Percentiles rank a stretch among this genome's conserved stretches.
Conservation (phyloP, 2,329 filamentous ascomycete genomes). For the Monilinia polystroma region DNA sequence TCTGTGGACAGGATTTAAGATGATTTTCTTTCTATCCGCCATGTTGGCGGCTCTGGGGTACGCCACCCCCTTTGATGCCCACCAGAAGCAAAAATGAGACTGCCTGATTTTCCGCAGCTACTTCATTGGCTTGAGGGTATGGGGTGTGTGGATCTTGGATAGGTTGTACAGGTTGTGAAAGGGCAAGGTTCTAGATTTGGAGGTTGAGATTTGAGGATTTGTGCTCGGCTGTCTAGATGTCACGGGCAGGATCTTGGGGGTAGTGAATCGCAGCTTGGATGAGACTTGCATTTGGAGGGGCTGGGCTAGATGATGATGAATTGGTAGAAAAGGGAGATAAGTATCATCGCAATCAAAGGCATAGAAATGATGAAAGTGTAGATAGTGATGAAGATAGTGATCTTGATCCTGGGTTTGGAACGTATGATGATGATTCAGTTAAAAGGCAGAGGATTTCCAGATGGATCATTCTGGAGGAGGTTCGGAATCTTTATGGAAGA, state of each 20-base stretch:
- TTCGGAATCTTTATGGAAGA: neutral
- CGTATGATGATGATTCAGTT: conserved; percentile 10
- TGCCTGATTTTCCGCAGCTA: too few species aligned
- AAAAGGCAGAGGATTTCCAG: neutral
- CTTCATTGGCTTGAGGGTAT: too few species aligned
- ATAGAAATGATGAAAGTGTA: neutral
- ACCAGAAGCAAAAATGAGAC: too few species aligned
- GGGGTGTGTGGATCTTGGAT: too few species aligned
- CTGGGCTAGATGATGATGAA: neutral
- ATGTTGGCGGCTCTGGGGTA: too few species aligned
- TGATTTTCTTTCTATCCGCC: too few species aligned
- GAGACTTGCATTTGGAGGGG: neutral
- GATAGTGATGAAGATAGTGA: conserved; percentile 14
- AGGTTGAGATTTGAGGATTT: too few species aligned
- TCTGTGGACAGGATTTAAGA: neutral
- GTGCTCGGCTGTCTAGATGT: neutral
- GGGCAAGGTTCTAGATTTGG: neutral
- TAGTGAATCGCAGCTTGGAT: neutral
- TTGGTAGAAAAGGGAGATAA: too few species aligned
- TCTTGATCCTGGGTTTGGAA: conserved; percentile 15
- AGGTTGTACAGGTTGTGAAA: too few species aligned
- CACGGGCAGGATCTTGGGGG: neutral
- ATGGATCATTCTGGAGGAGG: too few species aligned
- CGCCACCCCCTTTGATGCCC: too few species aligned
- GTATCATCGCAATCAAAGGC: neutral